A percentile compares a stretch with the other conserved stretches of the same genome.
These are phyloP conservation scores for Dovyalis caffra DNA, from an alignment of 345 rosid genomes.

Conservation along the genomic window DNA sequence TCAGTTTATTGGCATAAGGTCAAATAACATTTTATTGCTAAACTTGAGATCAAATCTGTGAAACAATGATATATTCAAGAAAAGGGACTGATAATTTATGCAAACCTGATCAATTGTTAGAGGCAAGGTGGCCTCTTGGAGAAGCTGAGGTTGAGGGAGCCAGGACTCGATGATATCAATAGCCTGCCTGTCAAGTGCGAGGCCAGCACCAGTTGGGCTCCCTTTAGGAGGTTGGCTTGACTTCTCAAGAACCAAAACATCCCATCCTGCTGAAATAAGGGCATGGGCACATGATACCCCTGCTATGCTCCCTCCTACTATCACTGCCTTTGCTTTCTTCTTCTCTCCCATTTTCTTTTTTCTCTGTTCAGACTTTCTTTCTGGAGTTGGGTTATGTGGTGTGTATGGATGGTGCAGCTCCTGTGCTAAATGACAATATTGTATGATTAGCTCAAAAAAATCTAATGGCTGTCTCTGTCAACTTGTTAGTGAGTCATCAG, in stretches of 20 bases:
- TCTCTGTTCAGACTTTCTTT: conserved; percentile 3
- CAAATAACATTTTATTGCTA: too few relatives aligned
- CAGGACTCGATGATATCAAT: conserved; percentile 52
- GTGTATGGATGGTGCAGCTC: background rate
- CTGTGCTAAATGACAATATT: too few relatives aligned
- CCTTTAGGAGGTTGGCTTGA: conserved; percentile 51
- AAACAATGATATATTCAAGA: too few relatives aligned
- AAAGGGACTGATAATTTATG: too few relatives aligned
- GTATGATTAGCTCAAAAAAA: too few relatives aligned
- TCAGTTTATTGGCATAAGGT: background rate
- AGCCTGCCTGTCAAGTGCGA: conserved; percentile 57
- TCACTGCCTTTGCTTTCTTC: conserved; percentile 45
- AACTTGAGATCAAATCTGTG: too few relatives aligned
- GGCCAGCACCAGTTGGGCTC: conserved; percentile 82
- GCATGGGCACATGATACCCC: conserved; percentile 79
- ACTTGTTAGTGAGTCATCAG: too few relatives aligned
- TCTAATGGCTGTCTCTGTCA: too few relatives aligned
- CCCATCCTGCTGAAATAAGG: conserved; percentile 61
- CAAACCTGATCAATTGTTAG: conserved; percentile 55
- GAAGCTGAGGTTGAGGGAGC: conserved; percentile 47
- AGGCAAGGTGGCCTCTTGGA: conserved; percentile 49
- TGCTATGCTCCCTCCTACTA: conserved; percentile 79
- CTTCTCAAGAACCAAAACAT: conserved; percentile 66
- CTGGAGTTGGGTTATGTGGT: background rate
- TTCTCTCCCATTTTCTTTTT: conserved; percentile 24